Evolutionary conservation across 371 early-diverging fungal genomes (phyloP), one percentile per base, ranked within the genome.

Genomic region (Dichotomocladium elegans): DNA sequence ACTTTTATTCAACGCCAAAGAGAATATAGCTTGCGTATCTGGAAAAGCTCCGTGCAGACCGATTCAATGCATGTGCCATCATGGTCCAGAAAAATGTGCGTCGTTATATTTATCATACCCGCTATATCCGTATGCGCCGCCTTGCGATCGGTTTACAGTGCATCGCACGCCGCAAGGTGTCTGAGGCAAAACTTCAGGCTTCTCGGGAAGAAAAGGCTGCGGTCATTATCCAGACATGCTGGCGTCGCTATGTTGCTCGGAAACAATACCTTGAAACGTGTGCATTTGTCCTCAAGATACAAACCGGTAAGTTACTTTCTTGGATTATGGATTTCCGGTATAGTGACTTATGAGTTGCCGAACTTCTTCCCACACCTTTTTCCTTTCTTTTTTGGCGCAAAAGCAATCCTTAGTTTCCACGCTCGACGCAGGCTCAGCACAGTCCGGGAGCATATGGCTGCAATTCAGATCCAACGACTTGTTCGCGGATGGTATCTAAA

Each of bases 41-140:
- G 57, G 97, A 97, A 62, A 94, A 92, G 61, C 66, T 88, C 19
- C 82, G 96, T 15, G 78, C 88, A 6, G 92, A 93, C 47, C 78
- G 85, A 45, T 73, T 88, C 55, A 85, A 86, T 41, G 74, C 66
- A 21, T 89, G 87, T 37, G 95, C 94, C 30, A 83, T 86, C 3
- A 58, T 89, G 47, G 87, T 96, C 59, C 96, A 96, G 69, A 91
- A 93, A 77, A 90, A 94, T 62, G 83, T 92, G 51, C 81, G 88
- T 4, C 68, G 91, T 41, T 83, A 75, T 57, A 67, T 92, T 34
- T 81, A 83, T 57, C 86, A 87, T 58, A 72, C 63, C 19, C 62
- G 77, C 19, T 95, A 88, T 68, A 53, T 78, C 29, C 70, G 77
- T 3, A 69, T 80, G 61, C 83, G 82, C 31, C 44, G 53, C 4